Evolutionary conservation across 2,329 filamentous ascomycete species (phyloP).

Genomic region (Bipolaris zeicola): DNA sequence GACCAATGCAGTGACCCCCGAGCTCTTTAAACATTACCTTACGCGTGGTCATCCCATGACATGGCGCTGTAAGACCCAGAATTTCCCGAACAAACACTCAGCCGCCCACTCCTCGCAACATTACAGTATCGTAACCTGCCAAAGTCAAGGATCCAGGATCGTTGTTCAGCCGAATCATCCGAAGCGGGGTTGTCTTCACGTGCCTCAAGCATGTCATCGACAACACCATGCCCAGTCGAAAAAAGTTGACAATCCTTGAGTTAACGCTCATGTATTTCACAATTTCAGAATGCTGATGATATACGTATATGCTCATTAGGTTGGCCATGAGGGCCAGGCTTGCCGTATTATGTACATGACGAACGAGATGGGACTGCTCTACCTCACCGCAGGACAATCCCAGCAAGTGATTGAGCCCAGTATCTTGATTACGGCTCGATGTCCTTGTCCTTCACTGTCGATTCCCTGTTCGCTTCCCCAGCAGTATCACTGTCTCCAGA

Average conservation of each 20-base stretch:
- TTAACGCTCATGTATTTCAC: too few species aligned
- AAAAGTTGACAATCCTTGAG: background rate
- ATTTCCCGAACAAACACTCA: background rate
- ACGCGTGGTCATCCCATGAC: background rate
- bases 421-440: background rate
- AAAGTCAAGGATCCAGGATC: background rate
- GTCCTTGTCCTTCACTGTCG: conserved; percentile 14
- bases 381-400: conserved; percentile 4
- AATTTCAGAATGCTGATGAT: background rate
- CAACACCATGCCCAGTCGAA: background rate
- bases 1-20: background rate
- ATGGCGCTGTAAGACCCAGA: background rate
- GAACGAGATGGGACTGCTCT: background rate
- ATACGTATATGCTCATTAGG: background rate
- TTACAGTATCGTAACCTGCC: background rate
- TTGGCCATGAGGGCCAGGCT: too few species aligned
- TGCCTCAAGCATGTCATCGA: background rate
- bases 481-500: background rate
- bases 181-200: background rate
- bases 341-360: background rate
- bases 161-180: background rate
- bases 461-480: conserved; percentile 13
- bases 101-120: too few species aligned
- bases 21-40: background rate
- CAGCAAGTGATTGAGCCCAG: background rate